Base-by-base conservation (phyloP, 2,329 filamentous ascomycete species). In the Penicillium freii region DNA sequence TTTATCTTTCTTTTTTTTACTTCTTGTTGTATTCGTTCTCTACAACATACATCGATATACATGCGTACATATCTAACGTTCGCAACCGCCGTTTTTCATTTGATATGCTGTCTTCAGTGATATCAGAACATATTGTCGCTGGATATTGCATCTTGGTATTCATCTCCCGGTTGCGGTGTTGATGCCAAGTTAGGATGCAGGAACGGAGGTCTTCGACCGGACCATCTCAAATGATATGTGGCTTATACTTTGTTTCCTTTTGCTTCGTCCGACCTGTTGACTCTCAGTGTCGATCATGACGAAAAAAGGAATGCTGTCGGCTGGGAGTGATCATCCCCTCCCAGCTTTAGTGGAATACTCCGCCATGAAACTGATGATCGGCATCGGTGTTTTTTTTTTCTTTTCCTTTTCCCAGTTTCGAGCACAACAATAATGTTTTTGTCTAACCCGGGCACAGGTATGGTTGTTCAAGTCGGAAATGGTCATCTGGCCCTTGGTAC, bases 241-340 rank as follows among this genome's bases (percentile, higher is more conserved):
- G 13, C 25, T 43, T 19, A 25, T n/a, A 36, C 31, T 31, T 31
- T 29, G 29, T 42, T 49, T 21, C 11, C 31, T 13, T 51, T 38
- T n/a, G 23, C 36, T 48, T 54, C 23, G 17, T 33, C 29, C 21
- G 47, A 31, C 13, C 42, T 42, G 42, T 47, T 53, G 11, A 34
- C 19, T 29, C 15, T 23, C 42, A 29, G 13, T 29, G 54, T 34
- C 43, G 54, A 57, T 57, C 54, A 53, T 47, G 49, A 53, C 42
- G 36, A 15, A 36, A 56, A 42, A 34, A 21, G 49, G 54, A 53
- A 57, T 48, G 49, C 21, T 43, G 45, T 34, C 42, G 36, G 43
- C 29, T 53, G 21, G 54, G 54, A 39, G 46, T 44, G 46, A 42
- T 53, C 34, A 47, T 47, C 54, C 40, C 39, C 50, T 45, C 17